Base-by-base conservation (phyloP, 2,329 filamentous ascomycete species). In the Hortaea werneckii region DNA sequence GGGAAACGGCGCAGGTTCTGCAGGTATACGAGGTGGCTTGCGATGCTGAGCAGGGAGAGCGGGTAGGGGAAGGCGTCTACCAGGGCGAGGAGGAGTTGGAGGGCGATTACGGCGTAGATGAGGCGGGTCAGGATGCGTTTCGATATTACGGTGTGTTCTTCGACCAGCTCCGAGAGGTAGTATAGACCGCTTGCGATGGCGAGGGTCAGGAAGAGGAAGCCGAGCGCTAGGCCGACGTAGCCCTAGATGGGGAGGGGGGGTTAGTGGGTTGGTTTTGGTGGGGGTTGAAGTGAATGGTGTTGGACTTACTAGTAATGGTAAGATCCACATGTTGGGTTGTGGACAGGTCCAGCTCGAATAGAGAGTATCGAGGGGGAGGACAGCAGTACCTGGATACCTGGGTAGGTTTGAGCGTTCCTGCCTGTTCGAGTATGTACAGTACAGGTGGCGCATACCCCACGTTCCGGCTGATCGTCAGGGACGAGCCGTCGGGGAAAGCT, bases 141-240 rank as follows among this genome's bases (percentile, higher is more conserved):
- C 9, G 89, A 85, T 51, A 94, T 69, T 8, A 96, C 90, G 4
- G 90, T 95, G 64, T 98, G 90, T 67, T 98, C 92, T 69, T 98
- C 92, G 50, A 98, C 92, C 10, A 96, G 81, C 67, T 98, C 92
- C 26, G 90, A 95, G 44, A 98, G 83, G 66, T 98, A 98, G 72
- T 98, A 98, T 27, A 98, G 80, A 34, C 92, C 92, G n/a, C 88
- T 95, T 35, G 92, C 92, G 62, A 98, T 96, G 46, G 90, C 88
- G 50, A 98, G 76, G 13, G 92, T 96, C 55, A 98, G 74, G 69
- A 98, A 96, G 60, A 79, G 80, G 72, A 98, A 98, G 64, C 90
- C 90, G 50, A 95, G 72, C 52, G 88, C 70, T 56, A 94, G 80
- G 61, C 92, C 92, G 30, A 88, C 67, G 62, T 95, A 95, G 60